Percentiles rank a stretch among this genome's conserved stretches.
These are phyloP conservation scores for Lindgomyces ingoldianus DNA, from an alignment of 495 filamentous ascomycete species.

Conservation along the genomic window DNA sequence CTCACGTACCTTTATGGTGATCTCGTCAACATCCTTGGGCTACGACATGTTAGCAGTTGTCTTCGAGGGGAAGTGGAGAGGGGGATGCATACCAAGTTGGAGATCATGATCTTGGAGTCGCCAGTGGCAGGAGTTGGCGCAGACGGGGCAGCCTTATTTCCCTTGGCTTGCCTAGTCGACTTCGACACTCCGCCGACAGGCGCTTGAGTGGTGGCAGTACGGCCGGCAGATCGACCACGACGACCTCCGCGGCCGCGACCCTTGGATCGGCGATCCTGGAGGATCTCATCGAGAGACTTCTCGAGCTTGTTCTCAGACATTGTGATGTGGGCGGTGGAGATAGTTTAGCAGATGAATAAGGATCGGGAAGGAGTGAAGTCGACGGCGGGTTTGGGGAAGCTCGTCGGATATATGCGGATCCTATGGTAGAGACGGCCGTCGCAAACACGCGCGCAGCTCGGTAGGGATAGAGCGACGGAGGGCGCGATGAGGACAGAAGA, in stretches of 20 bases:
- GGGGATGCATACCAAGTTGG: constrained; percentile 77
- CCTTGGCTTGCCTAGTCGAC: constrained; percentile 63
- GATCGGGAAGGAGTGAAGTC: constrained; percentile 1
- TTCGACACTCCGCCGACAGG: constrained; percentile 90
- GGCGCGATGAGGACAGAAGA: background rate
- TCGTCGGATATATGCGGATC: background rate
- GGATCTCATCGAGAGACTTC: constrained; percentile 92
- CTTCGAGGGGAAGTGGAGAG: background rate
- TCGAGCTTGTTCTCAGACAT: constrained; percentile 76
- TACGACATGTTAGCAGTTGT: constrained; percentile 58
- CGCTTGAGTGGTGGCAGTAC: constrained; percentile 54
- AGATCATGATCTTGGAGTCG: constrained; percentile 96
- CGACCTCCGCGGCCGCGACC: constrained; percentile 52
- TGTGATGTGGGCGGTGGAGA: background rate
- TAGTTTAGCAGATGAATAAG: constrained; percentile 18
- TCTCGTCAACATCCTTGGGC: constrained; percentile 93
- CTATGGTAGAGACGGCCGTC: background rate
- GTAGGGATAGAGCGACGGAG: background rate
- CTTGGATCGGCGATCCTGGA: constrained; percentile 67
- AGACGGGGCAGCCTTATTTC: constrained; percentile 63
- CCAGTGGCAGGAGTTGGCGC: constrained; percentile 58
- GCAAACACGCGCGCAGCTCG: background rate
- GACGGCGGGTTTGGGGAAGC: background rate
- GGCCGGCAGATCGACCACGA: constrained; percentile 29
- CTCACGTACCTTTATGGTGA: constrained; percentile 99